Evolutionary conservation across 441 rosid species (phyloP).

Genomic region (Brassica balearica): DNA sequence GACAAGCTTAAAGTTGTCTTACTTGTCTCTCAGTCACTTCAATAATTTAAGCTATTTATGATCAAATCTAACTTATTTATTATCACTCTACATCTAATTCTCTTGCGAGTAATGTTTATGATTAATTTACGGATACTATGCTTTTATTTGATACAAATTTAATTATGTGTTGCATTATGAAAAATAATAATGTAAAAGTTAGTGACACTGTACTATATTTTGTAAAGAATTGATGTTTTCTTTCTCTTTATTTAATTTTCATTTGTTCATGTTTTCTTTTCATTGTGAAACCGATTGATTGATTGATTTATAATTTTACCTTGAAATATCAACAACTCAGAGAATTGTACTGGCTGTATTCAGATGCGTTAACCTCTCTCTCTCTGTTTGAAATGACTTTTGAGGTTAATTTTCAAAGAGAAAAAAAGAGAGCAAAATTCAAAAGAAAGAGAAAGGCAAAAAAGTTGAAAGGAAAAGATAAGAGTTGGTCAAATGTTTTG

Average conservation of each 20-base stretch:
- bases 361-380: conserved; percentile 10
- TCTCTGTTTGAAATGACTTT: conserved; percentile 10
- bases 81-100: background rate
- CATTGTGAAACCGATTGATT: background rate
- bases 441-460: conserved; percentile 18
- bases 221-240: conserved; percentile 11
- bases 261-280: background rate
- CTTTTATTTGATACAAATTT: background rate
- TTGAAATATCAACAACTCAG: conserved; percentile 23
- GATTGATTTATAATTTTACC: conserved; percentile 15
- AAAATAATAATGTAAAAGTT: background rate
- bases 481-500: conserved; percentile 37
- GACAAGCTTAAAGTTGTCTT: conserved; percentile 14
- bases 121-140: background rate
- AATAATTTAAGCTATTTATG: background rate
- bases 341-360: conserved; percentile 1
- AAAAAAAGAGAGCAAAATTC: conserved; percentile 19
- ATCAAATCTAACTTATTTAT: background rate
- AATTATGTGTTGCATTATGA: background rate
- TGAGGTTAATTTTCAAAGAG: conserved; percentile 19
- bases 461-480: conserved; percentile 8
- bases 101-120: background rate
- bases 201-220: background rate
- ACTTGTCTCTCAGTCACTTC: background rate
- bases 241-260: background rate